Percentiles rank a stretch among this genome's conserved stretches.
Evolutionary conservation across 306 rosid genomes (phyloP).

Genomic region (Cucumis hystrix): DNA sequence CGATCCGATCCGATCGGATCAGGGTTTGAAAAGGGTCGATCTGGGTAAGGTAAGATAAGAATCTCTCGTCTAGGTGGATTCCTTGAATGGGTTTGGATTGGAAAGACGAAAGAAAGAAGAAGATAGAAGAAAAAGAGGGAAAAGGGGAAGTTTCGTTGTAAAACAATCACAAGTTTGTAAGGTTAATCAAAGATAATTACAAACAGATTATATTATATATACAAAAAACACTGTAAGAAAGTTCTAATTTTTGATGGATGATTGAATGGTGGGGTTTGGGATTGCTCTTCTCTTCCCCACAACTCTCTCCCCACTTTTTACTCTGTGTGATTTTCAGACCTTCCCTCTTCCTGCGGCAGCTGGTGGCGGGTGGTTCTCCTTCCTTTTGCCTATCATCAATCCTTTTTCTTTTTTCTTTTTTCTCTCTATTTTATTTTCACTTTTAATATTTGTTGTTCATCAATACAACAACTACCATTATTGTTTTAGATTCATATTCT

Average conservation of each 20-base stretch:
- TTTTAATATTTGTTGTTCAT: not conserved
- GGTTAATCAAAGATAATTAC: not conserved
- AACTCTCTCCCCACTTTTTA: constrained; percentile 46
- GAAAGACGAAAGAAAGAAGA: not conserved
- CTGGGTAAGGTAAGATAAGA: not conserved
- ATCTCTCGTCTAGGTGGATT: not conserved
- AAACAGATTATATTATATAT: not conserved
- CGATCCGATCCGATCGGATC: not conserved
- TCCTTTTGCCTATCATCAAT: not conserved
- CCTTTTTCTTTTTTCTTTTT: not conserved
- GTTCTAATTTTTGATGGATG: not conserved
- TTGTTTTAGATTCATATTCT: not conserved
- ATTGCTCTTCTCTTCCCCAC: constrained; percentile 25
- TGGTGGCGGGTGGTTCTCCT: constrained; percentile 10
- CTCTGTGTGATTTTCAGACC: constrained; percentile 21
- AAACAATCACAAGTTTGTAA: not conserved
- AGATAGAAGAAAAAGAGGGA: not conserved
- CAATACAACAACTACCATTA: not conserved
- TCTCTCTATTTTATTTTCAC: no score
- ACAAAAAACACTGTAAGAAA: not conserved
- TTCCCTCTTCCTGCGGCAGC: constrained; percentile 5
- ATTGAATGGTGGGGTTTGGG: constrained; percentile 14
- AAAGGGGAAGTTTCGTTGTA: constrained; percentile 3
- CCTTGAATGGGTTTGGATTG: not conserved
- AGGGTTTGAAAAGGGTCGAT: not conserved